phyloP scores from a whole-genome alignment of 129 eudicot species.

The Mikania micrantha region DNA sequence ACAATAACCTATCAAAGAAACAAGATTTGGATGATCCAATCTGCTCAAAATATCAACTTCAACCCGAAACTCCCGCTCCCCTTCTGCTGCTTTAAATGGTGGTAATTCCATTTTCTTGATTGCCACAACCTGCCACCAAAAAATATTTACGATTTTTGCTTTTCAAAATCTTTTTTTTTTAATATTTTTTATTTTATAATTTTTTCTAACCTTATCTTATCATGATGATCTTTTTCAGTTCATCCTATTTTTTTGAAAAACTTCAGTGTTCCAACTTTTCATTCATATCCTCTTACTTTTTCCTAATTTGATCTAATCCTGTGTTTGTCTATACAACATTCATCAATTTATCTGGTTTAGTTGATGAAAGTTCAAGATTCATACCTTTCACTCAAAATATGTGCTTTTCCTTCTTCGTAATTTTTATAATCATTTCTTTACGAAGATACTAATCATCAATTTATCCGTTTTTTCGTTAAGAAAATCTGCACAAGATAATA shows the following conservation, averaged over 20 bases:
- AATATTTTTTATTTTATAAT: no score
- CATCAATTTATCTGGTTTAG: neutral
- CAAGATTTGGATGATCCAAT: conserved; percentile 94
- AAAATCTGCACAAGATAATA: neutral
- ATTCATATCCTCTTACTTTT: neutral
- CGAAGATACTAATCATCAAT: neutral
- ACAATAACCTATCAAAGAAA: conserved; percentile 86
- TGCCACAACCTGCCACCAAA: conserved; percentile 62
- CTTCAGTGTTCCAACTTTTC: conserved; percentile 67
- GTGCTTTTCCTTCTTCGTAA: neutral
- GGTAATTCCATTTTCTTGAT: conserved; percentile 99
- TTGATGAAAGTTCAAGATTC: conserved; percentile 29
- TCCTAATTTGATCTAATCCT: neutral
- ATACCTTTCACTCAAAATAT: neutral
- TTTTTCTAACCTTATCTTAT: neutral
- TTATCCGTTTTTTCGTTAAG: neutral
- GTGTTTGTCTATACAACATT: neutral
- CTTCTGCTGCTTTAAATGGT: conserved; percentile 77
- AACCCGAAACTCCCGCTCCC: conserved; percentile 93
- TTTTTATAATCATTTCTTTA: conserved; percentile 3
- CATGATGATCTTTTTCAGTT: neutral
- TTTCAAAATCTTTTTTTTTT: conserved; percentile 4
- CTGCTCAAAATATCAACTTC: conserved; percentile 98
- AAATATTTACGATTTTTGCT: conserved; percentile 11
- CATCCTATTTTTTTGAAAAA: neutral